Evolutionary conservation across 352 stramenopile genomes (phyloP).

Genomic region (Pythium aristosporum): DNA sequence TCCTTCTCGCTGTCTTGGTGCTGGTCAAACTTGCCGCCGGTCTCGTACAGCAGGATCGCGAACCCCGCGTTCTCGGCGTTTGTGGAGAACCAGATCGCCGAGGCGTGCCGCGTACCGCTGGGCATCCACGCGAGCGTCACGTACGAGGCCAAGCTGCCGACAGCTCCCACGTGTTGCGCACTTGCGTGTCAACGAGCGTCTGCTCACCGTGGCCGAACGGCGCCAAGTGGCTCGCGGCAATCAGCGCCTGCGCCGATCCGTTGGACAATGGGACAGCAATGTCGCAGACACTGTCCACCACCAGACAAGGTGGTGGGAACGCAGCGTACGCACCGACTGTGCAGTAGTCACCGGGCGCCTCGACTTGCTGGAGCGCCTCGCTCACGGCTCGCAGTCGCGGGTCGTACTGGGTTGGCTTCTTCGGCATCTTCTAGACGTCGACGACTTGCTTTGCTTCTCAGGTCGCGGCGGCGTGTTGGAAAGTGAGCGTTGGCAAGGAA

Average conservation of each 20-base stretch:
- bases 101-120: too few relatives aligned
- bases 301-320: slow-evolving; percentile 10
- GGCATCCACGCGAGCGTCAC: too few relatives aligned
- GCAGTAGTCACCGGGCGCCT: slow-evolving; percentile 19
- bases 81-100: too few relatives aligned
- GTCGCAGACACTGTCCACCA: slow-evolving; percentile 8
- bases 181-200: slow-evolving; percentile 17
- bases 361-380: slow-evolving; percentile 8
- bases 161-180: slow-evolving; percentile 24
- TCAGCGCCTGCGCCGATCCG: slow-evolving; percentile 2
- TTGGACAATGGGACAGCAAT: slow-evolving; percentile 8
- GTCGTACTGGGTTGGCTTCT: not conserved
- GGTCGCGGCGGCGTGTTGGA: too few relatives aligned
- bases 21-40: slow-evolving; percentile 34
- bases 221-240: slow-evolving; percentile 12
- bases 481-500: too few relatives aligned
- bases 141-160: too few relatives aligned
- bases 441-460: too few relatives aligned
- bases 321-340: not conserved
- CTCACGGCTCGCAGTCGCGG: slow-evolving; percentile 10
- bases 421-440: too few relatives aligned
- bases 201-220: slow-evolving; percentile 16
- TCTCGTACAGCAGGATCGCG: slow-evolving; percentile 15
- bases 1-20: slow-evolving; percentile 31
- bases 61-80: slow-evolving; percentile 14